Conservation (phyloP, 2,329 filamentous ascomycete species). For the Beauveria caledonica region DNA sequence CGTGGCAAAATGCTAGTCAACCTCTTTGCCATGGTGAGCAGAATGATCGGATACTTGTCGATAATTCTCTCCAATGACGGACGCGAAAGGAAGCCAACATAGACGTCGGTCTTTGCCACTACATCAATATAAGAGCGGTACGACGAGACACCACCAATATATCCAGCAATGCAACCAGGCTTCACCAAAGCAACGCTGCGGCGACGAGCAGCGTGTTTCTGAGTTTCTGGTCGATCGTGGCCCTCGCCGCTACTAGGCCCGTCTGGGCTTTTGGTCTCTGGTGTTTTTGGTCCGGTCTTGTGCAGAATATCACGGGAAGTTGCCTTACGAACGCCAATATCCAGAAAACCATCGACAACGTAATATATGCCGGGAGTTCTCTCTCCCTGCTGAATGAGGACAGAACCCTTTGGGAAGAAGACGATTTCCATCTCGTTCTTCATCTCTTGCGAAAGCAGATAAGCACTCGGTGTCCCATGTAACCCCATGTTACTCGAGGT, state of each 20-base stretch:
- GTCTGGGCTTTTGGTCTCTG: not conserved
- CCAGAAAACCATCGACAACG: slow-evolving; percentile 92
- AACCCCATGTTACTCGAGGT: slow-evolving; percentile 61
- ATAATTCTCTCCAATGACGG: slow-evolving; percentile 83
- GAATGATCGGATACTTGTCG: slow-evolving; percentile 82
- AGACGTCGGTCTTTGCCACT: slow-evolving; percentile 94
- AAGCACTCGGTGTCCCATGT: slow-evolving; percentile 53
- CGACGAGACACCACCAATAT: slow-evolving; percentile 87
- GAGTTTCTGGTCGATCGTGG: slow-evolving; percentile 22
- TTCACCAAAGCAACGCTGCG: slow-evolving; percentile 86
- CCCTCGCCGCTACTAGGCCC: not conserved
- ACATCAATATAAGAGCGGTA: slow-evolving; percentile 96
- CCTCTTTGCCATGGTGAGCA: slow-evolving; percentile 93
- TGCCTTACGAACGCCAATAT: slow-evolving; percentile 68
- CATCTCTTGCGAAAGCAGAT: slow-evolving; percentile 67
- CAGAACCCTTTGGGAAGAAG: slow-evolving; percentile 88
- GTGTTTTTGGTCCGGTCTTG: slow-evolving; percentile 14
- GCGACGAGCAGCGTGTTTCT: slow-evolving; percentile 41
- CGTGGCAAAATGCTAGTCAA: slow-evolving; percentile 82
- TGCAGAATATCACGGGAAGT: slow-evolving; percentile 21
- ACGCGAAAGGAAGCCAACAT: slow-evolving; percentile 88
- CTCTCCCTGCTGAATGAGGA: slow-evolving; percentile 93
- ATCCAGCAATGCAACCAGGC: slow-evolving; percentile 87
- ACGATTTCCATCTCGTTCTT: slow-evolving; percentile 93
- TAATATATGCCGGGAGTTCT: slow-evolving; percentile 96